phyloP scores from a whole-genome alignment of 805 yeast species.

The Lachancea dasiensis region DNA sequence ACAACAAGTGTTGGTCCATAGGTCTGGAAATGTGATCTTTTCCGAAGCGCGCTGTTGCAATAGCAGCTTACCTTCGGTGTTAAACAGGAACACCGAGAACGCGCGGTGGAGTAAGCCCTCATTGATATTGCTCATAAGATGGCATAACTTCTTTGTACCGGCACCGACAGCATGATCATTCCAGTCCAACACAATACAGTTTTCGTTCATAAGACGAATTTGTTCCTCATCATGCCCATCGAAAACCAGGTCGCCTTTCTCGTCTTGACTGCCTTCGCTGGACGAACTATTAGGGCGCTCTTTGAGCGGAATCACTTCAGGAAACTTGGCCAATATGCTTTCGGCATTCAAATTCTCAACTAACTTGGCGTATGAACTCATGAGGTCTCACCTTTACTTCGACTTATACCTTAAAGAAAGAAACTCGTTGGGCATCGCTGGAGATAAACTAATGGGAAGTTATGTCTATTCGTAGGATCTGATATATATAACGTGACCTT shows the following conservation, averaged over 20 bases:
- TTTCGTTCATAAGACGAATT: slow-evolving; percentile 90
- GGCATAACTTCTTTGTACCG: slow-evolving; percentile 88
- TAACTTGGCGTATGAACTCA: slow-evolving; percentile 39
- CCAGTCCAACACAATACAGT: slow-evolving; percentile 88
- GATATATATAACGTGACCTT: too few species aligned
- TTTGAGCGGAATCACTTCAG: slow-evolving; percentile 60
- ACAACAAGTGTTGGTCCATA: slow-evolving; percentile 99
- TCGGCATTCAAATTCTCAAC: slow-evolving; percentile 46
- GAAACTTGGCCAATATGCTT: slow-evolving; percentile 52
- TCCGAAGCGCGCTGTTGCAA: slow-evolving; percentile 95
- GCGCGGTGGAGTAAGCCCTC: slow-evolving; percentile 90
- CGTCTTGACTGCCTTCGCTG: slow-evolving; percentile 30
- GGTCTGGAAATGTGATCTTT: slow-evolving; percentile 90
- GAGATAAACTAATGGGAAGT: too few species aligned
- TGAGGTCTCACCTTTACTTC: too few species aligned
- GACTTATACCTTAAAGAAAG: too few species aligned
- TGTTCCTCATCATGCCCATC: slow-evolving; percentile 91
- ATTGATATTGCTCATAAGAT: slow-evolving; percentile 80
- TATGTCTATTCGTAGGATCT: too few species aligned
- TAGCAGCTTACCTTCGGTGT: slow-evolving; percentile 65
- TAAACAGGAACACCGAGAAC: slow-evolving; percentile 89
- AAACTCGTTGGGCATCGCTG: too few species aligned
- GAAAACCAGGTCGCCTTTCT: slow-evolving; percentile 44
- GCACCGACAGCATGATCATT: slow-evolving; percentile 86
- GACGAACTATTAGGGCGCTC: slow-evolving; percentile 52